Conservation (phyloP, 176 grass and related monocot species). For the Puccinellia tenuiflora region DNA sequence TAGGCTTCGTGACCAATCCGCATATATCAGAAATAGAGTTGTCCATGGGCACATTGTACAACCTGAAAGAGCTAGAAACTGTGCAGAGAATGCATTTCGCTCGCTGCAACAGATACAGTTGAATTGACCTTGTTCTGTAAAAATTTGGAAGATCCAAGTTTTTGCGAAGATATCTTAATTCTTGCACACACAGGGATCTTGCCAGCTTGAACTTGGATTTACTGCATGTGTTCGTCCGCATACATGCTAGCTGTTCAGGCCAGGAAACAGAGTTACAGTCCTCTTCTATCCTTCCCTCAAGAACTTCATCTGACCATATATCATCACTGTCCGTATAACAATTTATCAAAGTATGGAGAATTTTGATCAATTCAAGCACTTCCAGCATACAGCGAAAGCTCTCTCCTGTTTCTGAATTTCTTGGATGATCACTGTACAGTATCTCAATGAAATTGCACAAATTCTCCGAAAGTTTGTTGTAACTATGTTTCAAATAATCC, state of each 20-base stretch:
- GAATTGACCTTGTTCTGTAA: not conserved
- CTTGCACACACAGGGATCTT: conserved; percentile 20
- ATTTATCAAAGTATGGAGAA: conserved; percentile 12
- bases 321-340: not conserved
- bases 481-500: conserved; percentile 9
- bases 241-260: not conserved
- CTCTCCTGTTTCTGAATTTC: not conserved
- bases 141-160: conserved; percentile 3
- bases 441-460: not conserved
- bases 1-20: not conserved
- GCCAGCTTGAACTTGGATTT: conserved; percentile 22
- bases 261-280: not conserved
- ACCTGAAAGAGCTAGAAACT: conserved; percentile 24
- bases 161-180: not conserved
- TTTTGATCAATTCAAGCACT: conserved; percentile 17
- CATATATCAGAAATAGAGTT: not conserved
- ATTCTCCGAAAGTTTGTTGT: not conserved
- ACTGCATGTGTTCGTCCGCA: not conserved
- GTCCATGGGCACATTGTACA: not conserved
- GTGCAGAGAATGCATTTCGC: conserved; percentile 25
- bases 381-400: conserved; percentile 18
- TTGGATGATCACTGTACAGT: conserved; percentile 30
- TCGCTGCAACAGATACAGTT: conserved; percentile 4
- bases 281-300: conserved; percentile 11
- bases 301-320: conserved; percentile 23